Percentiles rank a stretch among this genome's conserved stretches.
Conservation (phyloP, 495 filamentous ascomycete species). For the Penicillium riverlandense region DNA sequence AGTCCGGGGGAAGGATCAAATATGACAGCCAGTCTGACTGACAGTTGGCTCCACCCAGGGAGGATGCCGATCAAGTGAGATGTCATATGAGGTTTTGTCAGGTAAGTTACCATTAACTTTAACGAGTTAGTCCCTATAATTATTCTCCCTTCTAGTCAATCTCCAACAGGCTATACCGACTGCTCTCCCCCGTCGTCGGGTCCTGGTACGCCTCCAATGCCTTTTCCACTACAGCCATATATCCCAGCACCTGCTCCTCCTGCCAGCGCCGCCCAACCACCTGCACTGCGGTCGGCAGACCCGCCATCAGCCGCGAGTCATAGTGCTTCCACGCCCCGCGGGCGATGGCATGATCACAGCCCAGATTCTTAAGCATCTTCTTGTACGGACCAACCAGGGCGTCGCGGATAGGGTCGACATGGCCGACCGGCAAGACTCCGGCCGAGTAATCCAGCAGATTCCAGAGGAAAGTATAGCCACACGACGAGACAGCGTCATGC, state of each 20-base stretch:
- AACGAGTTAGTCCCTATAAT: neutral
- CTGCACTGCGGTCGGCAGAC: conserved; percentile 81
- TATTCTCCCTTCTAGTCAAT: conserved; percentile 30
- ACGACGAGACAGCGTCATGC: conserved; percentile 77
- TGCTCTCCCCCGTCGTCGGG: conserved; percentile 33
- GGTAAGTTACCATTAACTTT: neutral
- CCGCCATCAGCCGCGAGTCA: conserved; percentile 75
- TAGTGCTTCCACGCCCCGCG: conserved; percentile 83
- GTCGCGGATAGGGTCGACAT: conserved; percentile 67
- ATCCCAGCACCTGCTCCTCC: conserved; percentile 85
- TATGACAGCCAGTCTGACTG: too few relatives aligned
- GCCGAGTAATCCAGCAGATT: conserved; percentile 87
- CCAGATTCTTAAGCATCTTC: conserved; percentile 32
- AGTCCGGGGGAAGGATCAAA: too few relatives aligned
- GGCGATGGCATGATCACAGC: conserved; percentile 66
- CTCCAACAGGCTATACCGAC: conserved; percentile 59
- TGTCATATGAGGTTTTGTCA: too few relatives aligned
- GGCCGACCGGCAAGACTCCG: conserved; percentile 81
- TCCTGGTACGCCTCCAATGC: conserved; percentile 51
- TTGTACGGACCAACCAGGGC: conserved; percentile 50
- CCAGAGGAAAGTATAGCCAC: conserved; percentile 94
- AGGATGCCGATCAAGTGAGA: too few relatives aligned
- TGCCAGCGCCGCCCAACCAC: conserved; percentile 76
- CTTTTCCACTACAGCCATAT: conserved; percentile 73
- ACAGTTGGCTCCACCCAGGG: too few relatives aligned